phyloP scores from a whole-genome alignment of 176 grass and related monocot species.

The Triticum urartu region DNA sequence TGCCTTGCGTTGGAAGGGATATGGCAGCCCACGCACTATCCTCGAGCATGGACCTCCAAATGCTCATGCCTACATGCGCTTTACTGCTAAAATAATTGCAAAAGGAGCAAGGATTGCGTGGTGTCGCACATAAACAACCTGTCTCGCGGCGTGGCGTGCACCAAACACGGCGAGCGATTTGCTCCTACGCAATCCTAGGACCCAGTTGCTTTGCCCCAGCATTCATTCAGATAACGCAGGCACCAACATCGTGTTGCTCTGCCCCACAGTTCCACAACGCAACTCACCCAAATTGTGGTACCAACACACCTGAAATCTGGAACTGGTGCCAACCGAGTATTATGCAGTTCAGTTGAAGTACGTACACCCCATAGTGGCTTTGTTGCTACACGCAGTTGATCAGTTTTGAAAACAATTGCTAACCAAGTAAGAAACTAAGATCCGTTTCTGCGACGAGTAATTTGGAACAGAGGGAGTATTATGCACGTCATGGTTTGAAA shows the following conservation, averaged over 20 bases:
- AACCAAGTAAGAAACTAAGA: background rate
- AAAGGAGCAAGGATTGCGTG: background rate
- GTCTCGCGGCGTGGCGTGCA: background rate
- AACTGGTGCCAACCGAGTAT: too few relatives aligned
- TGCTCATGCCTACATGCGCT: background rate
- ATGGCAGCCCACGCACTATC: background rate
- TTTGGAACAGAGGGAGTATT: too few relatives aligned
- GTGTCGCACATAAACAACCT: background rate
- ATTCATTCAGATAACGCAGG: background rate
- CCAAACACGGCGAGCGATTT: background rate
- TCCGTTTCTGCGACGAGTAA: too few relatives aligned
- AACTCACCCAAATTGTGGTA: too few relatives aligned
- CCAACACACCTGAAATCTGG: too few relatives aligned
- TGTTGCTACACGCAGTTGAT: background rate
- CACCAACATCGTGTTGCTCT: background rate
- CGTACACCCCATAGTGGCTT: background rate
- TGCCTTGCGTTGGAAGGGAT: conserved; percentile 3
- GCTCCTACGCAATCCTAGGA: background rate
- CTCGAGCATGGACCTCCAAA: background rate
- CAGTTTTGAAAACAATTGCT: background rate
- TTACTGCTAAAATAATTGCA: background rate
- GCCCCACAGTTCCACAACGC: too few relatives aligned
- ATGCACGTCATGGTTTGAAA: background rate
- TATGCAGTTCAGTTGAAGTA: too few relatives aligned
- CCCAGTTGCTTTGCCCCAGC: background rate